These are phyloP conservation scores for Lentinula detonsa DNA, from an alignment of 768 basidiomycete species.

Conservation along the genomic window DNA sequence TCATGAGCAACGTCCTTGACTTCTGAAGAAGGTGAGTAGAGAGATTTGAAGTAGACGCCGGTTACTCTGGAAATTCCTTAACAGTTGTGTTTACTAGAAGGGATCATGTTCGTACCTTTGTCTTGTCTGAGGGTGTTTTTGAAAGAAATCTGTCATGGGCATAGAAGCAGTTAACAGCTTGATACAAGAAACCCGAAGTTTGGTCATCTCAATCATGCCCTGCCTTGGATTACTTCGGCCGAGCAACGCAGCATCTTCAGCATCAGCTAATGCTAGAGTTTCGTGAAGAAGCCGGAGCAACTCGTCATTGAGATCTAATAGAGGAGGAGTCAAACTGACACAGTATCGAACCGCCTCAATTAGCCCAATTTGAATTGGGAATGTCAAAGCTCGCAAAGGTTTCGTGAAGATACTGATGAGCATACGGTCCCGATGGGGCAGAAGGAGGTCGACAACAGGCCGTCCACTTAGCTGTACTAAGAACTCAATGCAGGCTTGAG, in stretches of 20 bases:
- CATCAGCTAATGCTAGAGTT: slow-evolving; percentile 91
- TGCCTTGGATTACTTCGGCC: slow-evolving; percentile 74
- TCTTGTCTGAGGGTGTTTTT: slow-evolving; percentile 75
- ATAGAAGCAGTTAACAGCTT: slow-evolving; percentile 90
- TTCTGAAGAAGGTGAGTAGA: slow-evolving; percentile 86
- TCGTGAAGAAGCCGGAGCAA: slow-evolving; percentile 88
- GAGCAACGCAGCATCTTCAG: slow-evolving; percentile 81
- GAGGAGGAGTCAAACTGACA: slow-evolving; percentile 80
- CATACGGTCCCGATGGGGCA: slow-evolving; percentile 83
- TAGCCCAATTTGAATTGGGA: slow-evolving; percentile 95
- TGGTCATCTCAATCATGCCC: slow-evolving; percentile 73
- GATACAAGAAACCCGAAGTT: slow-evolving; percentile 91
- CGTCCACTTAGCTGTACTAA: slow-evolving; percentile 70
- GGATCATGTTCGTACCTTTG: slow-evolving; percentile 53
- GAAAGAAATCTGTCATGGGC: slow-evolving; percentile 91
- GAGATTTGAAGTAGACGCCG: slow-evolving; percentile 94
- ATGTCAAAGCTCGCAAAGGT: slow-evolving; percentile 90
- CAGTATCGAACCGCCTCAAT: slow-evolving; percentile 96
- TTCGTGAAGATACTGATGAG: slow-evolving; percentile 91
- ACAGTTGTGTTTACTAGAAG: background rate
- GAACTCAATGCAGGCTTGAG: slow-evolving; percentile 74
- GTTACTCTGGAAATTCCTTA: slow-evolving; percentile 61
- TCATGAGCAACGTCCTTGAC: slow-evolving; percentile 96
- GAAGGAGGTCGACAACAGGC: slow-evolving; percentile 72
- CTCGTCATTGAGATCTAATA: slow-evolving; percentile 91